These are phyloP conservation scores for Sabuloglossum arenarium DNA, from an alignment of 495 filamentous ascomycete species.

Conservation along the genomic window DNA sequence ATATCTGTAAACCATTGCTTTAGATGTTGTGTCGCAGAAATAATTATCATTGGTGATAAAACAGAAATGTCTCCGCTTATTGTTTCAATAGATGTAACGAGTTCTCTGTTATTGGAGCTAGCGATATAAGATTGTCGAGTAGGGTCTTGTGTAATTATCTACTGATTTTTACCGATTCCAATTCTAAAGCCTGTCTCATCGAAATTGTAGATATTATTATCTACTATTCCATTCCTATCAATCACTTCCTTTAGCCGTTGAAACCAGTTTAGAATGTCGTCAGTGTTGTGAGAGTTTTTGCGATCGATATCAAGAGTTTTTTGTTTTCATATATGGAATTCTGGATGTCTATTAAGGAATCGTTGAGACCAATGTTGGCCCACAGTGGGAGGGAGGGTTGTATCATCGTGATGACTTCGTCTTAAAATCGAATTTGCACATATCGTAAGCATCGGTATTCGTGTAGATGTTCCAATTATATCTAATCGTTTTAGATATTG, in stretches of 20 bases:
- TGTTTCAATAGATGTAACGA: conserved; percentile 1
- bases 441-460: conserved; percentile 3
- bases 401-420: not conserved
- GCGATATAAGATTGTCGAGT: not conserved
- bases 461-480: not conserved
- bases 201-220: conserved; percentile 10
- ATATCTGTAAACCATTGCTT: not conserved
- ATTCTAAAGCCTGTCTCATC: conserved; percentile 13
- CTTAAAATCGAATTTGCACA: conserved; percentile 9
- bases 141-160: conserved; percentile 9
- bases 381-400: not conserved
- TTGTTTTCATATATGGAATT: conserved; percentile 9
- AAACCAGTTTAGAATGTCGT: conserved; percentile 9
- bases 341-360: conserved; percentile 9
- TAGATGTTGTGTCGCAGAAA: not conserved
- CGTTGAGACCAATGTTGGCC: conserved; percentile 6
- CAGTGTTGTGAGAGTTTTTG: conserved; percentile 3
- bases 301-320: conserved; percentile 3
- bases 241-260: not conserved
- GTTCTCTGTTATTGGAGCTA: not conserved
- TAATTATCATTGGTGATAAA: conserved; percentile 4
- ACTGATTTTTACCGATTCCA: conserved; percentile 10
- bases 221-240: conserved; percentile 2
- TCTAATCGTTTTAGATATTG: conserved; percentile 7
- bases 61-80: not conserved